A percentile compares a stretch with the other conserved stretches of the same genome.
Evolutionary conservation across 2,329 filamentous ascomycete genomes (phyloP).

Genomic region (Aspergillus sp.): DNA sequence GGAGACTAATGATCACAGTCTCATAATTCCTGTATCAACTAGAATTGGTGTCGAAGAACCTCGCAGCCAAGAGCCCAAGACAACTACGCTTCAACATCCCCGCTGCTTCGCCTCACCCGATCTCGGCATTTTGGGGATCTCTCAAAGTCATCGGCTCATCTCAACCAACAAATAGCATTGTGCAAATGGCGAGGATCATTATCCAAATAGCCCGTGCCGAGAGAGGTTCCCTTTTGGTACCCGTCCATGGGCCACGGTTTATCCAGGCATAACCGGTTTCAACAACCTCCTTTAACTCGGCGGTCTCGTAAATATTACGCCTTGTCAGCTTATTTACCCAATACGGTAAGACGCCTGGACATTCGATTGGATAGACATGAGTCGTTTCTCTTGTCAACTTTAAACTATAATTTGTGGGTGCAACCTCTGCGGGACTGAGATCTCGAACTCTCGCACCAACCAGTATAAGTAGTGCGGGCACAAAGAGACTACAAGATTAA

Average conservation of each 20-base stretch:
- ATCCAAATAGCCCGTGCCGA: neutral
- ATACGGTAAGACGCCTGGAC: neutral
- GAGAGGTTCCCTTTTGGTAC: neutral
- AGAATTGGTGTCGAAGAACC: neutral
- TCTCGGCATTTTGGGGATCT: neutral
- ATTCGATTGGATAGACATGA: neutral
- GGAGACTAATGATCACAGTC: neutral
- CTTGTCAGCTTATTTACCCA: neutral
- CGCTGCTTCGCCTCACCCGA: neutral
- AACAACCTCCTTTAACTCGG: neutral
- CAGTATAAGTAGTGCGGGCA: neutral
- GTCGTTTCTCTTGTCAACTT: neutral
- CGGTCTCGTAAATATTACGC: neutral
- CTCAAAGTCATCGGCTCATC: neutral
- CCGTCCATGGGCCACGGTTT: neutral
- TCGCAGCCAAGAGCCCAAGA: slow-evolving; percentile 5
- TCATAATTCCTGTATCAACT: no score
- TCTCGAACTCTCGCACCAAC: neutral
- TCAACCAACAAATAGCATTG: neutral
- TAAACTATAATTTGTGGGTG: slow-evolving; percentile 1
- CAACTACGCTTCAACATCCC: neutral
- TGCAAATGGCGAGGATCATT: neutral
- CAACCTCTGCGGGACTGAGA: neutral
- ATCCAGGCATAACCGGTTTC: neutral
- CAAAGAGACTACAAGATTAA: neutral